phyloP scores from a whole-genome alignment of 257 asterid genomes.

The Primulina huaijiensis region DNA sequence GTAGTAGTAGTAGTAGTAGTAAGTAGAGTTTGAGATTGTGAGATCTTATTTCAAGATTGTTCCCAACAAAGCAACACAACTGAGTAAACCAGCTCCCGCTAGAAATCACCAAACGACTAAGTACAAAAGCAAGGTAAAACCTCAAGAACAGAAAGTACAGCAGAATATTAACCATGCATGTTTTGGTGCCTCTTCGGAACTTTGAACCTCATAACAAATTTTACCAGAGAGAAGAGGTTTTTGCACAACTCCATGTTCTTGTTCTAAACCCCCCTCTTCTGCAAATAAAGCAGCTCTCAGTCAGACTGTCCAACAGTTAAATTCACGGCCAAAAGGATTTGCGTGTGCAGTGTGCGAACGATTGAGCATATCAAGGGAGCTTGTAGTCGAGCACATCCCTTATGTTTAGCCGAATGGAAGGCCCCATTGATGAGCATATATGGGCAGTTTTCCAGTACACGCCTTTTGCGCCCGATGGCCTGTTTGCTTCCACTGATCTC shows the following conservation, averaged over 20 bases:
- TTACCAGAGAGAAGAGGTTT: slow-evolving; percentile 23
- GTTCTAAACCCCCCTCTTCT: slow-evolving; percentile 27
- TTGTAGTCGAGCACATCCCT: slow-evolving; percentile 82
- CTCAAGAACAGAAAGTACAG: slow-evolving; percentile 5
- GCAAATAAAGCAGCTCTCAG: slow-evolving; percentile 27
- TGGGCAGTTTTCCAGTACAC: slow-evolving; percentile 95
- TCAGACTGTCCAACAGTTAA: slow-evolving; percentile 2
- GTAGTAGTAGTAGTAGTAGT: too few relatives aligned
- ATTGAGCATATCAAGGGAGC: slow-evolving; percentile 40
- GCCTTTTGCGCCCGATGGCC: slow-evolving; percentile 89
- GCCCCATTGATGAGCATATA: slow-evolving; percentile 95
- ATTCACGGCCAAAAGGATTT: slow-evolving; percentile 22
- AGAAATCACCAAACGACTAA: too few relatives aligned
- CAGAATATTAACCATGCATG: slow-evolving; percentile 20
- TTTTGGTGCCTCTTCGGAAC: slow-evolving; percentile 1
- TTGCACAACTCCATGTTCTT: slow-evolving; percentile 10
- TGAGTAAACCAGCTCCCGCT: too few relatives aligned
- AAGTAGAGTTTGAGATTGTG: too few relatives aligned
- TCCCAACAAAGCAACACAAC: too few relatives aligned
- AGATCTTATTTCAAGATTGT: too few relatives aligned
- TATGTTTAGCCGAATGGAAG: slow-evolving; percentile 78
- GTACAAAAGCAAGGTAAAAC: too few relatives aligned
- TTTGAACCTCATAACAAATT: slow-evolving; percentile 16
- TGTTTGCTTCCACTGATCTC: slow-evolving; percentile 94
- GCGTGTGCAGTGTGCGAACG: slow-evolving; percentile 26